phyloP scores from a whole-genome alignment of 2,329 filamentous ascomycete species.

The Myriosclerotinia duriaeana region DNA sequence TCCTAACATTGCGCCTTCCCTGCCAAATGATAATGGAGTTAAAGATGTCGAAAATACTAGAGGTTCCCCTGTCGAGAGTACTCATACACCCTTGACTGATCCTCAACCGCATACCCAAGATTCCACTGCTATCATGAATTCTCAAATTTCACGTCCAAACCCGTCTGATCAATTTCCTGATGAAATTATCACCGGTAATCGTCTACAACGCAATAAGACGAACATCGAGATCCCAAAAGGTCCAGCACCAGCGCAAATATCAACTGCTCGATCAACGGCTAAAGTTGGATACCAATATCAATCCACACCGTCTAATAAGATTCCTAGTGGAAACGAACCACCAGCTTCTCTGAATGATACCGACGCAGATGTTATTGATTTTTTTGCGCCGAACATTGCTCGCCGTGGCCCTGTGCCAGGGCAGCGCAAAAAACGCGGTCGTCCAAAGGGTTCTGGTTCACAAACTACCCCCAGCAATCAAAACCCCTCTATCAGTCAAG shows the following conservation, averaged over 20 bases:
- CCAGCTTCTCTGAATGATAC: neutral
- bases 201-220: neutral
- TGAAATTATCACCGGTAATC: neutral
- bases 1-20: neutral
- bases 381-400: neutral
- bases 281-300: conserved; percentile 7
- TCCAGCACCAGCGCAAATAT: neutral
- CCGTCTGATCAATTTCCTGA: neutral
- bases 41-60: neutral
- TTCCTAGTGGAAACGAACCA: neutral
- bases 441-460: neutral
- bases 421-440: conserved; percentile 5
- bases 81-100: neutral
- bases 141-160: neutral
- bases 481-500: neutral
- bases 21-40: neutral
- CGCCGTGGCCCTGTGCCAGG: conserved; percentile 3
- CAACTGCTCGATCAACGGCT: neutral
- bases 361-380: conserved; percentile 3
- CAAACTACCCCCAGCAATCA: neutral
- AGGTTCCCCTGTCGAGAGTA: neutral
- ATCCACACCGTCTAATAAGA: neutral
- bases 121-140: neutral
- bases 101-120: neutral
- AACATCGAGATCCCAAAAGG: neutral